phyloP scores from a whole-genome alignment of 768 basidiomycete species.

The Atractiella rhizophila region DNA sequence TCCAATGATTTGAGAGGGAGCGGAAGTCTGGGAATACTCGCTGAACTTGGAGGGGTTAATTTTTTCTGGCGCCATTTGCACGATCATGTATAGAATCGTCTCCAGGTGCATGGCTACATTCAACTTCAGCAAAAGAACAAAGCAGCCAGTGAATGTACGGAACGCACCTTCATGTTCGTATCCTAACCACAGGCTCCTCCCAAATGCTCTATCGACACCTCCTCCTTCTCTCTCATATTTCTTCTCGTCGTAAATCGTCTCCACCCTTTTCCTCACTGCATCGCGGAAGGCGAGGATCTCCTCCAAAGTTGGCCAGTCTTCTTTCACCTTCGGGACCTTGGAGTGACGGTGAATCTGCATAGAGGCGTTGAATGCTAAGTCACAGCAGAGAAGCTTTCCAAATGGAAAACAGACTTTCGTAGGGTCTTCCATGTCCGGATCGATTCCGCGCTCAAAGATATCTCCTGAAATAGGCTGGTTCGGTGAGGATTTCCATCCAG shows the following conservation, averaged over 20 bases:
- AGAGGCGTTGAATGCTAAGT: neutral
- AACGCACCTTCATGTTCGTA: conserved; percentile 37
- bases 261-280: conserved; percentile 49
- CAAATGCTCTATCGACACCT: conserved; percentile 57
- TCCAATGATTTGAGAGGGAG: conserved; percentile 10
- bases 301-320: conserved; percentile 59
- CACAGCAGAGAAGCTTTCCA: neutral
- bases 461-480: conserved; percentile 39
- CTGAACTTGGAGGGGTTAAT: conserved; percentile 44
- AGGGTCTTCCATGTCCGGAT: conserved; percentile 79
- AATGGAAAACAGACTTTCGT: conserved; percentile 13
- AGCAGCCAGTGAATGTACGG: neutral
- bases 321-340: conserved; percentile 47
- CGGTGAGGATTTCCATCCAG: conserved; percentile 56
- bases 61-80: conserved; percentile 32
- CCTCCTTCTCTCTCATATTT: conserved; percentile 36
- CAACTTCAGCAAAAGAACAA: neutral
- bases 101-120: conserved; percentile 77
- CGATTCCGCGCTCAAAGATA: conserved; percentile 57
- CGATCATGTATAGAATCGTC: conserved; percentile 51
- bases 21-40: conserved; percentile 37
- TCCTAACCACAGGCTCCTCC: too few species aligned
- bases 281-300: conserved; percentile 50
- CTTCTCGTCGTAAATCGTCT: conserved; percentile 44
- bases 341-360: conserved; percentile 44